A percentile compares a stretch with the other conserved stretches of the same genome.
Conservation (phyloP, 2,329 filamentous ascomycete species). For the Aspergillus neoniger region DNA sequence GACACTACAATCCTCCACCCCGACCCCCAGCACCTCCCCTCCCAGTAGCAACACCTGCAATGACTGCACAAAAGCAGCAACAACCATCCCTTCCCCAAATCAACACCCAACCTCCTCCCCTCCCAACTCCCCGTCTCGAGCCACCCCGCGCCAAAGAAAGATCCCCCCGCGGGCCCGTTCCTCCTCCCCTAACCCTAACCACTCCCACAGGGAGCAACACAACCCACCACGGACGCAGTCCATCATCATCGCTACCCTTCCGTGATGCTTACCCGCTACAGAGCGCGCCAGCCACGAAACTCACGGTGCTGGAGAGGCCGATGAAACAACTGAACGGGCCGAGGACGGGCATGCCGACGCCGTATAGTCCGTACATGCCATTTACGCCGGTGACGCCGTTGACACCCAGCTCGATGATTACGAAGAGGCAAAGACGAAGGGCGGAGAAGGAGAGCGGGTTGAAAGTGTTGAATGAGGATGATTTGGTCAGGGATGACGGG, state of each 20-base stretch:
- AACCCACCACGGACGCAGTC: neutral
- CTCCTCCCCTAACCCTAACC: conserved; percentile 36
- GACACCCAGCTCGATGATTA: conserved; percentile 50
- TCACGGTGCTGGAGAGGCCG: conserved; percentile 50
- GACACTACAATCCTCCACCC: conserved; percentile 55
- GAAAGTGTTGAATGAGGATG: conserved; percentile 49
- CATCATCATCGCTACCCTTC: conserved; percentile 45
- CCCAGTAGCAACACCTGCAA: neutral
- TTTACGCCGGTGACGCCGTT: conserved; percentile 53
- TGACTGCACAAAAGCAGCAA: neutral
- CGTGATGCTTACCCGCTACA: conserved; percentile 45
- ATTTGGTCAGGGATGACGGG: conserved; percentile 47
- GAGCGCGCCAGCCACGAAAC: conserved; percentile 52
- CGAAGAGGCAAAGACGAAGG: conserved; percentile 46
- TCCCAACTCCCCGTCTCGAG: neutral
- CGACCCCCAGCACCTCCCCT: neutral
- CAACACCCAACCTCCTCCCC: neutral
- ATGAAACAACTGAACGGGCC: conserved; percentile 40
- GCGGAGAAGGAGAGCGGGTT: conserved; percentile 46
- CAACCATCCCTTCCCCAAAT: neutral
- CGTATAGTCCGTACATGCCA: conserved; percentile 55
- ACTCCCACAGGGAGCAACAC: conserved; percentile 26
- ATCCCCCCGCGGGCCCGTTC: conserved; percentile 14
- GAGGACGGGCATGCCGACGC: conserved; percentile 51
- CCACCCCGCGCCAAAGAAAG: neutral